Percentiles rank a stretch among this genome's conserved stretches.
phyloP scores from a whole-genome alignment of 495 filamentous ascomycete species.

The Neurospora hispaniola region DNA sequence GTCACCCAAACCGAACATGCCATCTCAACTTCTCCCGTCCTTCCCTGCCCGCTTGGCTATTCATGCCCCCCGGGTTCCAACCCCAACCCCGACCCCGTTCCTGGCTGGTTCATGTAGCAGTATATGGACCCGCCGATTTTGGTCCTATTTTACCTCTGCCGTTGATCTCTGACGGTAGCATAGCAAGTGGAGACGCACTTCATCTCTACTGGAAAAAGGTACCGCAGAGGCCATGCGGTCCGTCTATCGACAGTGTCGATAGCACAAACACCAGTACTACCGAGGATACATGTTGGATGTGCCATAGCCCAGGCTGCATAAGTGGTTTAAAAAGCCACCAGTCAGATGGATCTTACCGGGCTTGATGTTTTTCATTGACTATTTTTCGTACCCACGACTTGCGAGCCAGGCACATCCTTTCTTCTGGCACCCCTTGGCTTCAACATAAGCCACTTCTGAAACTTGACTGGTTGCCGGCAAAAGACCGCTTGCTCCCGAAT shows the following conservation, averaged over 20 bases:
- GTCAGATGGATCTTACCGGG: slow-evolving; percentile 33
- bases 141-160: slow-evolving; percentile 16
- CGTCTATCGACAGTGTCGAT: slow-evolving; percentile 3
- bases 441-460: slow-evolving; percentile 8
- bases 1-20: background rate
- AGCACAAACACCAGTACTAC: slow-evolving; percentile 15
- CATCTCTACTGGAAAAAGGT: slow-evolving; percentile 24
- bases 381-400: slow-evolving; percentile 3
- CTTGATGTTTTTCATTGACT: slow-evolving; percentile 9
- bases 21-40: background rate
- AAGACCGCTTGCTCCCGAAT: slow-evolving; percentile 11
- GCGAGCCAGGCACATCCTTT: slow-evolving; percentile 31
- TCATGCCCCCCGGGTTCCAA: background rate
- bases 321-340: slow-evolving; percentile 28
- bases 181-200: slow-evolving; percentile 30
- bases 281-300: slow-evolving; percentile 19
- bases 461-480: slow-evolving; percentile 24
- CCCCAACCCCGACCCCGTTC: slow-evolving; percentile 4
- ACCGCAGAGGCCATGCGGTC: slow-evolving; percentile 14
- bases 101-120: slow-evolving; percentile 26
- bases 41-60: background rate
- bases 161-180: slow-evolving; percentile 15
- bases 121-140: slow-evolving; percentile 23
- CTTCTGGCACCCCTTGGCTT: slow-evolving; percentile 15
- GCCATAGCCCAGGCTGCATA: slow-evolving; percentile 34